phyloP scores from a whole-genome alignment of 2,329 filamentous ascomycete species.

The Diplodia scrobiculata region DNA sequence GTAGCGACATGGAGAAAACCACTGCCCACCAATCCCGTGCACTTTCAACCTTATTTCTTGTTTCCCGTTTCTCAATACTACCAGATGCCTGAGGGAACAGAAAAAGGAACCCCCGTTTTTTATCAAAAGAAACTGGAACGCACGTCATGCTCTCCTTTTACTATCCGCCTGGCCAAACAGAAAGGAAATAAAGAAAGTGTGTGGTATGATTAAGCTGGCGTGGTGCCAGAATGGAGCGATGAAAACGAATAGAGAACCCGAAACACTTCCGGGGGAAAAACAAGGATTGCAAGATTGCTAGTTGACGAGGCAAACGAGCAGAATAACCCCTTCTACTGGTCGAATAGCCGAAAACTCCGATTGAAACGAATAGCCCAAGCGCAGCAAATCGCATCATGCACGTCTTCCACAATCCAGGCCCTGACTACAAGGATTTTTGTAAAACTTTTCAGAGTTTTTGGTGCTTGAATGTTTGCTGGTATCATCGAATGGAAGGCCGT shows the following conservation, averaged over 20 bases:
- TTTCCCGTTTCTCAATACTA: conserved; percentile 5
- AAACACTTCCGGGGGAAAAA: background rate
- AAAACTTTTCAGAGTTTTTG: background rate
- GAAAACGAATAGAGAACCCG: background rate
- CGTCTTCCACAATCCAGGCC: background rate
- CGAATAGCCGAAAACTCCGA: background rate
- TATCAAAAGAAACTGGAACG: background rate
- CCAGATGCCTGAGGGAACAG: conserved; percentile 1
- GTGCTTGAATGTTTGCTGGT: background rate
- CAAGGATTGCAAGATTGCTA: background rate
- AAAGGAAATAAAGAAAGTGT: background rate
- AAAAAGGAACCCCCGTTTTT: background rate
- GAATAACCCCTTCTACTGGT: background rate
- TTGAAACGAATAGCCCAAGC: background rate
- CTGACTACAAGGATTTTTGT: background rate
- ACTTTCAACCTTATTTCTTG: background rate
- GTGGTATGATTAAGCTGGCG: background rate
- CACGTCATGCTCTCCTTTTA: background rate
- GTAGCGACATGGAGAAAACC: background rate
- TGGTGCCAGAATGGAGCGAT: background rate
- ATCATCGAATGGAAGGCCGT: background rate
- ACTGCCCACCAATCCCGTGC: background rate
- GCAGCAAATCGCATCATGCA: background rate
- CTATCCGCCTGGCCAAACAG: background rate
- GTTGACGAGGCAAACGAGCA: background rate